Conservation (phyloP, 768 basidiomycete species). For the Pulveroboletus sp. region DNA sequence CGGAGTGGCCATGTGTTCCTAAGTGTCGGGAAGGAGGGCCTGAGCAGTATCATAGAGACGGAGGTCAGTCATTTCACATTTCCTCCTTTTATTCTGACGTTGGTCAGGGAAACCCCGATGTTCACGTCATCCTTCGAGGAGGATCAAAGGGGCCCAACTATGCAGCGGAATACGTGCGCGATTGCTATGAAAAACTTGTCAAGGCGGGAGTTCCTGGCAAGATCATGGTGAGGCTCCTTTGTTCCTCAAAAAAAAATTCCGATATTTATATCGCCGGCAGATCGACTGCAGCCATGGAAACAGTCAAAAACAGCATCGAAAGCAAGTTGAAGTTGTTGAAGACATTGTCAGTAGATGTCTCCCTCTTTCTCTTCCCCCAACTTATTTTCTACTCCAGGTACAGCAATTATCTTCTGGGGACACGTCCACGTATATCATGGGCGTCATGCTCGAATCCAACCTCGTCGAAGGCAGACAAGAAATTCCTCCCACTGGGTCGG, state of each 20-base stretch:
- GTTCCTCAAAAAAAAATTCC: neutral
- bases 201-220: slow-evolving; percentile 79
- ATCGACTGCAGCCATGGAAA: slow-evolving; percentile 98
- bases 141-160: slow-evolving; percentile 91
- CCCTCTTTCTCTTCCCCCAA: neutral
- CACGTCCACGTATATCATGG: slow-evolving; percentile 75
- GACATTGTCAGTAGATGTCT: slow-evolving; percentile 63
- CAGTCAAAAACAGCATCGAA: slow-evolving; percentile 86
- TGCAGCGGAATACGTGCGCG: slow-evolving; percentile 71
- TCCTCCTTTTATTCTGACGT: slow-evolving; percentile 3
- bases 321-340: slow-evolving; percentile 85
- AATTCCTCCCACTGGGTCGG: slow-evolving; percentile 69
- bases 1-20: slow-evolving; percentile 92
- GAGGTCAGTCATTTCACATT: slow-evolving; percentile 44
- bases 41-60: slow-evolving; percentile 94
- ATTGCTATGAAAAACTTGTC: slow-evolving; percentile 66
- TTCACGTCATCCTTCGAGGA: slow-evolving; percentile 93
- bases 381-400: slow-evolving; percentile 44
- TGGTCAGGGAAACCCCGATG: slow-evolving; percentile 79
- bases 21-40: slow-evolving; percentile 93
- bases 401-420: slow-evolving; percentile 69
- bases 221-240: slow-evolving; percentile 68
- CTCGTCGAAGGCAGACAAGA: slow-evolving; percentile 85
- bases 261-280: slow-evolving; percentile 37
- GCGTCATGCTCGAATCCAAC: slow-evolving; percentile 96